These are phyloP conservation scores for Ogataea chonburiensis DNA, from an alignment of 805 yeast genomes.

Conservation along the genomic window DNA sequence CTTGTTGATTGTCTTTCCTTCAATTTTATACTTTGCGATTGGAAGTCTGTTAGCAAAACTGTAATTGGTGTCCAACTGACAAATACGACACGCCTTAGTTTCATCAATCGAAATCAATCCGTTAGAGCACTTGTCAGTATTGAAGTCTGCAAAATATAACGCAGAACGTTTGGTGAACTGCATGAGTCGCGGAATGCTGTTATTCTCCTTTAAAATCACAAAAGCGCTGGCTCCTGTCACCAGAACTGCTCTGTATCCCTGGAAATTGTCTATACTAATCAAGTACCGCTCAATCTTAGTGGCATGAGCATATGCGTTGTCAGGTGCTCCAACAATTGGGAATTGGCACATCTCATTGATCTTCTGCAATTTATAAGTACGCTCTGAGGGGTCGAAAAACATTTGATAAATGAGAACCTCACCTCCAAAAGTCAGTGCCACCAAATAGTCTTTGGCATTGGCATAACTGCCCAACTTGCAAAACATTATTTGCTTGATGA, in stretches of 20 bases:
- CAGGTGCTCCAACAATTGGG: slow-evolving; percentile 74
- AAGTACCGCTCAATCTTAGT: slow-evolving; percentile 67
- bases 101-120: slow-evolving; percentile 74
- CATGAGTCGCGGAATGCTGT: slow-evolving; percentile 62
- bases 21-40: slow-evolving; percentile 48
- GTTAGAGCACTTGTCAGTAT: slow-evolving; percentile 34
- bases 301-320: slow-evolving; percentile 68
- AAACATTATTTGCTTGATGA: slow-evolving; percentile 64
- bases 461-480: slow-evolving; percentile 61
- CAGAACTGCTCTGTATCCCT: slow-evolving; percentile 59
- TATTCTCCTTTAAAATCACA: slow-evolving; percentile 60
- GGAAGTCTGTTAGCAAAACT: slow-evolving; percentile 65
- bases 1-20: slow-evolving; percentile 56
- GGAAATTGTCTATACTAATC: slow-evolving; percentile 55
- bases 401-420: slow-evolving; percentile 69
- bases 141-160: slow-evolving; percentile 62
- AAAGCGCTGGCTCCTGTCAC: slow-evolving; percentile 76
- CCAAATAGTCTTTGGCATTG: slow-evolving; percentile 58
- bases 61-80: slow-evolving; percentile 43
- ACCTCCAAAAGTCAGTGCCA: slow-evolving; percentile 78
- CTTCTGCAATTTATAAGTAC: slow-evolving; percentile 42
- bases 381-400: slow-evolving; percentile 39
- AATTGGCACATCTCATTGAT: slow-evolving; percentile 43
- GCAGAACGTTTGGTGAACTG: slow-evolving; percentile 64
- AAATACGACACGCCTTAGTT: slow-evolving; percentile 63